phyloP scores from a whole-genome alignment of 768 basidiomycete genomes.

The Boletus bicolor region DNA sequence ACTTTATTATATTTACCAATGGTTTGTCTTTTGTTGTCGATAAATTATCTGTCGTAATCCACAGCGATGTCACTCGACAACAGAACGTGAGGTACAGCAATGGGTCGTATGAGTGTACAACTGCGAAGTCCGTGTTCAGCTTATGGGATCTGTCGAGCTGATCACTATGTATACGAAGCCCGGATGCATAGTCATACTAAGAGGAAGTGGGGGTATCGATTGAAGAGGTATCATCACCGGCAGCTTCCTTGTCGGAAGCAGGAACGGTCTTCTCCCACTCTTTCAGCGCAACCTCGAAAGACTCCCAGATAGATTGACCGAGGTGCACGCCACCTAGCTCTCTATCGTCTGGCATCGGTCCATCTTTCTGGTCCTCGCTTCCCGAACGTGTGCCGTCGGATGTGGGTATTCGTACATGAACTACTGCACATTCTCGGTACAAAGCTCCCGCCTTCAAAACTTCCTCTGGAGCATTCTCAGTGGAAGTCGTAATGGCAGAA shows the following conservation, averaged over 20 bases:
- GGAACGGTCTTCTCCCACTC: constrained; percentile 51
- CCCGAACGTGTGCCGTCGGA: constrained; percentile 19
- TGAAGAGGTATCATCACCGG: constrained; percentile 22
- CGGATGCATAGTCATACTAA: constrained; percentile 6
- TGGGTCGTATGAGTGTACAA: not conserved
- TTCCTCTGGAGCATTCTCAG: constrained; percentile 44
- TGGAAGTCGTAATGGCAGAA: constrained; percentile 3
- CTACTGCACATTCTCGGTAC: constrained; percentile 73
- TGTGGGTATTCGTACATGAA: constrained; percentile 41
- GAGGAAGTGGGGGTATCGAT: constrained; percentile 22
- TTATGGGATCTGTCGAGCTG: not conserved
- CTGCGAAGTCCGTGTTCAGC: not conserved
- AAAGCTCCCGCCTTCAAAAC: constrained; percentile 74
- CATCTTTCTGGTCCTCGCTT: constrained; percentile 32
- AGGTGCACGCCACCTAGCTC: constrained; percentile 69
- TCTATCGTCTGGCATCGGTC: constrained; percentile 52
- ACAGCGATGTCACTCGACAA: constrained; percentile 2
- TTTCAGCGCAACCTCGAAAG: constrained; percentile 63
- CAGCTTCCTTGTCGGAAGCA: constrained; percentile 19
- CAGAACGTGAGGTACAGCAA: constrained; percentile 4
- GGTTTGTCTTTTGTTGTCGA: constrained; percentile 8
- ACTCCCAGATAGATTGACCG: constrained; percentile 75
- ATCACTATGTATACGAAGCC: not conserved
- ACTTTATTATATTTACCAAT: constrained; percentile 29
- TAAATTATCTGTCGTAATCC: constrained; percentile 23